Base-by-base conservation (phyloP, 306 rosid genomes). In the Purshia tridentata region DNA sequence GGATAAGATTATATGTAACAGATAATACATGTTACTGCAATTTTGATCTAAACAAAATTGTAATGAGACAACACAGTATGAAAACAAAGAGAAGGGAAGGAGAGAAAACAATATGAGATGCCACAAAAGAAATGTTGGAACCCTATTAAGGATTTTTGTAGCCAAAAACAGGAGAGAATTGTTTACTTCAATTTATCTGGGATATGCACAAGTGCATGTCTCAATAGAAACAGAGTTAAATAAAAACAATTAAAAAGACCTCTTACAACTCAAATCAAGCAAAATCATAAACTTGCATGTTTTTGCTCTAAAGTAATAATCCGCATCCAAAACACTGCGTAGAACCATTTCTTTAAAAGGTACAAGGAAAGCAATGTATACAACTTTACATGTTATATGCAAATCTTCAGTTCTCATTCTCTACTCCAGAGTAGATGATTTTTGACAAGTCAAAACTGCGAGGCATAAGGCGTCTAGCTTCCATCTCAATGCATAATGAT, bases 381-480 rank as follows among this genome's bases (percentile, higher is more conserved):
- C 3, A 48, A 29, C 52, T 42, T 45, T 59, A 50, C 11, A 73
- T 57, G 19, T 40, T 29, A 6, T 64, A 54, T 18, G 14, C 20
- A 19, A 51, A 39, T 49, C 53, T 67, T 41, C 42, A 16, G 52
- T 37, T 66, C n/a, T 65, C 77, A 72, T 76, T 70, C 62, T 76
- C 69, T 53, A 15, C 23, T 53, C 54, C 55, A 47, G 42, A 44
- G 49, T 54, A 55, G 67, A 41, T 58, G 39, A 74, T 39, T 58
- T 80, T 76, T 13, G 23, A 80, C 65, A 12, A 84, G 80, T 87
- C 92, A 56, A 62, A 62, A 62, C 46, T 48, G 16, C 16, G 48
- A 62, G 67, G 67, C 7, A 15, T n/a, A 18, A 62, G 67, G 67
- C 22, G 29, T 40, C 67, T 62, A 40, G 48, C 13, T n/a, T 62